Base-by-base conservation (phyloP, 805 yeast genomes). In the Candida endomychidarum region DNA sequence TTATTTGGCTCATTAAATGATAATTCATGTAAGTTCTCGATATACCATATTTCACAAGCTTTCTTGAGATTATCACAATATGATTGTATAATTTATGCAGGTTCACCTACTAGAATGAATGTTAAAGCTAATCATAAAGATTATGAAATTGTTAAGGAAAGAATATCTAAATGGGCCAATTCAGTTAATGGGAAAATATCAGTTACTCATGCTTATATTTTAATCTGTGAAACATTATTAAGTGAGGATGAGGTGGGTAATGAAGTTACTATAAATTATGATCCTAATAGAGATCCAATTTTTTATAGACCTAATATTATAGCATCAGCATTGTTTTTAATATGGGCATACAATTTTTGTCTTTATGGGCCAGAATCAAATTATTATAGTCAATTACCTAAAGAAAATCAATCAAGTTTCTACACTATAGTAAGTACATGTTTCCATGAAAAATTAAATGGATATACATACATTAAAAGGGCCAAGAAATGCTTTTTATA, bases 201-300 rank as follows among this genome's bases (percentile, higher is more conserved):
- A n/a, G 73, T 77, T 6, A 65, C 81, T 27, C 84, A 83, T 52
- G 81, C 83, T 19, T 77, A 77, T 45, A 62, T 77, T 48, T 65
- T 80, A 38, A 50, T 83, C n/a, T 37, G 31, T 29, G 40, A 37
- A 20, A 15, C 23, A 3, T 22, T 37, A 17, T 30, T 37, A 18
- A 74, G 74, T 57, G 86, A 81, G 51, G 35, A 30, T 21, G 35
- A 37, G 8, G 19, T 22, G 8, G 40, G 40, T 10, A 29, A 37
- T 11, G 34, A 37, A 10, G 22, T 24, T 12, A 26, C 63, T 29
- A 26, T 42, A 25, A 58, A 58, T 24, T 77, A 76, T 57, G 67
- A 72, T 33, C 74, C 78, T 0, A 73, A 72, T 38, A 56, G 67
- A 2, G 83, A 80, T 50, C 68, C 75, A 3, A 42, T 72, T 18